A percentile compares a stretch with the other conserved stretches of the same genome.
These are phyloP conservation scores for Crotalaria pallida DNA, from an alignment of 306 rosid genomes.

Conservation along the genomic window DNA sequence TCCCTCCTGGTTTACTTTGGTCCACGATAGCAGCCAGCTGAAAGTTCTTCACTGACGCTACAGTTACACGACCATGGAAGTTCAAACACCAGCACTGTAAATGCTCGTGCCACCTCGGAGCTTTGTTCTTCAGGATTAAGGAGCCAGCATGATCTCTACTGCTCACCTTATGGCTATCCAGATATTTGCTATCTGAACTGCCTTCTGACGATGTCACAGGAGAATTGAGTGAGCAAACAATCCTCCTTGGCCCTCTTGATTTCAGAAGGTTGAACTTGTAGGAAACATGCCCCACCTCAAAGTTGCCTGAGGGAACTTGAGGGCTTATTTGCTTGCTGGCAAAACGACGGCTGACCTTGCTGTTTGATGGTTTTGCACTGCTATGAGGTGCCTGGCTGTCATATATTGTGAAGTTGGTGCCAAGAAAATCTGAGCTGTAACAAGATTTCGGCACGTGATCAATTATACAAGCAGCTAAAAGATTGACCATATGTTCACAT, in stretches of 20 bases:
- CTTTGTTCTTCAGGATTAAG: slow-evolving; percentile 82
- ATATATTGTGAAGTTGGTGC: slow-evolving; percentile 84
- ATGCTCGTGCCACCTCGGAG: slow-evolving; percentile 98
- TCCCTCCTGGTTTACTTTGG: slow-evolving; percentile 81
- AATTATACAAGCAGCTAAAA: slow-evolving; percentile 1
- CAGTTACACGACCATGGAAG: slow-evolving; percentile 95
- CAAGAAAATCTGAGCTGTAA: slow-evolving; percentile 96
- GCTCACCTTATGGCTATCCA: slow-evolving; percentile 25
- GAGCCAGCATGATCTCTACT: slow-evolving; percentile 36
- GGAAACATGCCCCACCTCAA: slow-evolving; percentile 82
- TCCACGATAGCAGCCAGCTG: slow-evolving; percentile 82
- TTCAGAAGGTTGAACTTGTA: slow-evolving; percentile 94
- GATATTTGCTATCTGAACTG: slow-evolving; percentile 22
- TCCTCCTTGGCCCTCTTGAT: slow-evolving; percentile 99
- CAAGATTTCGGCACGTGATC: slow-evolving; percentile 9
- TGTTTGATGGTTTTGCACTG: slow-evolving; percentile 84
- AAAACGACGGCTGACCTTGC: slow-evolving; percentile 75
- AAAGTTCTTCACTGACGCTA: slow-evolving; percentile 94
- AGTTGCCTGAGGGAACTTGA: slow-evolving; percentile 95
- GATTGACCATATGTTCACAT: not conserved
- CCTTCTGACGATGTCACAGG: slow-evolving; percentile 47
- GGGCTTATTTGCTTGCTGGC: slow-evolving; percentile 98
- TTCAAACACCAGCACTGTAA: slow-evolving; percentile 98
- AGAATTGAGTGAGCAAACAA: slow-evolving; percentile 68
- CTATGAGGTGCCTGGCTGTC: slow-evolving; percentile 88